Base-by-base conservation (phyloP, 2,329 filamentous ascomycete genomes). In the Apiospora rasikravindrae region DNA sequence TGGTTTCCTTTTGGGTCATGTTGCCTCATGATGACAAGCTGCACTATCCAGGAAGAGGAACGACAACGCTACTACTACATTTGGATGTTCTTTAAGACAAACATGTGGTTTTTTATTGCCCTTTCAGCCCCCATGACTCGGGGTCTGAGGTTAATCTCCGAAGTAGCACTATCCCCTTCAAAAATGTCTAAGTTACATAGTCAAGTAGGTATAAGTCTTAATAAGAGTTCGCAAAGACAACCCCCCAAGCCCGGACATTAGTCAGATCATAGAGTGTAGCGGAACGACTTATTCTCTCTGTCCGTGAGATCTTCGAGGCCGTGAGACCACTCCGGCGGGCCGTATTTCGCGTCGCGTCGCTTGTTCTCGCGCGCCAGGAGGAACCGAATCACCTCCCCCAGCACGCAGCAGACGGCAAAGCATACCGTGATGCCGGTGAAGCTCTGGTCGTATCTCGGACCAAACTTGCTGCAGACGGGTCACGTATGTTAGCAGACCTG, bases 371-470 rank as follows among this genome's bases (percentile, higher is more conserved):
- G 68, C 68, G 45, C 45, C 47, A 69, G 68, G 8, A 57, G 19
- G 47, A 57, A 57, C 14, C 68, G 68, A 11, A 69, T 26, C 14
- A 69, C 68, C 47, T 69, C 47, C 1, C 68, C 47, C 16, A 69
- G n/a, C 11, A 57, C 68, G 47, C 68, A 40, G 68, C 68, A 69
- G 33, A 69, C 68, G 7, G 47, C 47, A n/a, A 69, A 69, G 33
- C 68, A 69, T 22, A 69, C 68, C 7, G 47, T 51, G 68, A 69
- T 44, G 47, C 68, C 68, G 29, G 68, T 69, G 33, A 69, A 69
- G 47, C 68, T 69, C 47, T 69, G 29, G 47, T 53, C 49, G 68
- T 69, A 69, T 5, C 68, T 47, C 19, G 68, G 68, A 26, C 68
- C 68, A 53, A 69, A 69, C 33, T 69, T 69, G n/a, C 68, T 69